phyloP scores from a whole-genome alignment of 148 eudicot species.

The Polygonum maritimum region DNA sequence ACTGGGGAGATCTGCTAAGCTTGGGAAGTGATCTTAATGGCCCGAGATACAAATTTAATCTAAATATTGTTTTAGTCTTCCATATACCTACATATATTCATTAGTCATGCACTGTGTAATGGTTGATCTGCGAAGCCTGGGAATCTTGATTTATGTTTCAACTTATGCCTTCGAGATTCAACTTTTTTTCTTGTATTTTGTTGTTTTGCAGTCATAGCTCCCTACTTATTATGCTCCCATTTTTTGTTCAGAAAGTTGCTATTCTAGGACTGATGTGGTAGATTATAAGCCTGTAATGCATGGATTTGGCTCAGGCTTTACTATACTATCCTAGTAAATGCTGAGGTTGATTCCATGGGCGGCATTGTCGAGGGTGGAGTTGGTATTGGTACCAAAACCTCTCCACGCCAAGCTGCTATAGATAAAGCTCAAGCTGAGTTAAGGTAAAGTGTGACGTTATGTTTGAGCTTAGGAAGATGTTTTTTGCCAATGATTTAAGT shows the following conservation, averaged over 20 bases:
- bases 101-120: not conserved
- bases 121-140: not conserved
- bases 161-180: not conserved
- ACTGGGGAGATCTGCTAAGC: not conserved
- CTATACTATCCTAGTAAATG: constrained; percentile 69
- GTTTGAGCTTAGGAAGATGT: constrained; percentile 9
- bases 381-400: constrained; percentile 53
- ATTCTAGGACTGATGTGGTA: not conserved
- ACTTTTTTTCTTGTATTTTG: not conserved
- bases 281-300: constrained; percentile 37
- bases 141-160: not conserved
- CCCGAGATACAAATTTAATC: no score
- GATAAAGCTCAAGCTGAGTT: constrained; percentile 87
- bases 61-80: no score
- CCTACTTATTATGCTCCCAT: not conserved
- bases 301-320: constrained; percentile 60
- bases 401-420: constrained; percentile 69
- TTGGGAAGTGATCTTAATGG: not conserved
- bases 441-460: constrained; percentile 35
- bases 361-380: constrained; percentile 83
- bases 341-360: constrained; percentile 96
- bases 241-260: not conserved
- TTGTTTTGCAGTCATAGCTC: not conserved
- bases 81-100: no score
- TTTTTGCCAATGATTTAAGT: constrained; percentile 10